A percentile compares a stretch with the other conserved stretches of the same genome.
Conservation (phyloP, 2,329 filamentous ascomycete genomes). For the Pyrenochaeta sp. region DNA sequence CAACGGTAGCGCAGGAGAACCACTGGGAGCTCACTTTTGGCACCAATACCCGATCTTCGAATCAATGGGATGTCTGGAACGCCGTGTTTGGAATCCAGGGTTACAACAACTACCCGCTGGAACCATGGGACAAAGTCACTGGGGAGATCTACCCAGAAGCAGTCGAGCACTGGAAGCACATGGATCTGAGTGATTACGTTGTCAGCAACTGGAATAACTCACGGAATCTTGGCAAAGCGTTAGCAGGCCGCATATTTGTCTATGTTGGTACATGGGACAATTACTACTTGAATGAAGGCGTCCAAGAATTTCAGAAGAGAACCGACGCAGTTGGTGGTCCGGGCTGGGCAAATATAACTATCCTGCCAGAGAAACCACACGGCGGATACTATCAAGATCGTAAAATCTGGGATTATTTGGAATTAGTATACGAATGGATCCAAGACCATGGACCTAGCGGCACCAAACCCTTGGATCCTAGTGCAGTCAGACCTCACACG, state of each 20-base stretch:
- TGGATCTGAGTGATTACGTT: constrained; percentile 46
- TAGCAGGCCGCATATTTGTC: constrained; percentile 41
- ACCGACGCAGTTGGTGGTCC: constrained; percentile 41
- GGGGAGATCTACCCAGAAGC: constrained; percentile 49
- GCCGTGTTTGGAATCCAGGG: constrained; percentile 49
- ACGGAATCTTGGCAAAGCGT: constrained; percentile 41
- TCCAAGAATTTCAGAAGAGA: constrained; percentile 43
- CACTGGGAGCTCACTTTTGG: constrained; percentile 50
- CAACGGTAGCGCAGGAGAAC: constrained; percentile 42
- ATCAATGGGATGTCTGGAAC: constrained; percentile 51
- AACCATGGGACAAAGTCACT: constrained; percentile 50
- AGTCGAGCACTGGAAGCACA: constrained; percentile 47
- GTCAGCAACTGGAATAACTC: constrained; percentile 42
- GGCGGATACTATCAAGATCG: constrained; percentile 44
- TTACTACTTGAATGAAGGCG: constrained; percentile 49
- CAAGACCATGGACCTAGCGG: constrained; percentile 43
- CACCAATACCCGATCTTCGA: constrained; percentile 41
- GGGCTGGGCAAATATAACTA: constrained; percentile 49
- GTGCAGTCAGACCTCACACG: constrained; percentile 21
- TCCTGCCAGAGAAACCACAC: constrained; percentile 38
- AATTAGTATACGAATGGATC: constrained; percentile 40
- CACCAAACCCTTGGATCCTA: constrained; percentile 30
- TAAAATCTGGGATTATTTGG: constrained; percentile 44
- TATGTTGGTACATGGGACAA: constrained; percentile 47
- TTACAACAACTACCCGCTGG: constrained; percentile 48